Evolutionary conservation across 2,329 filamentous ascomycete species (phyloP).

Genomic region (Penicillium olsonii): DNA sequence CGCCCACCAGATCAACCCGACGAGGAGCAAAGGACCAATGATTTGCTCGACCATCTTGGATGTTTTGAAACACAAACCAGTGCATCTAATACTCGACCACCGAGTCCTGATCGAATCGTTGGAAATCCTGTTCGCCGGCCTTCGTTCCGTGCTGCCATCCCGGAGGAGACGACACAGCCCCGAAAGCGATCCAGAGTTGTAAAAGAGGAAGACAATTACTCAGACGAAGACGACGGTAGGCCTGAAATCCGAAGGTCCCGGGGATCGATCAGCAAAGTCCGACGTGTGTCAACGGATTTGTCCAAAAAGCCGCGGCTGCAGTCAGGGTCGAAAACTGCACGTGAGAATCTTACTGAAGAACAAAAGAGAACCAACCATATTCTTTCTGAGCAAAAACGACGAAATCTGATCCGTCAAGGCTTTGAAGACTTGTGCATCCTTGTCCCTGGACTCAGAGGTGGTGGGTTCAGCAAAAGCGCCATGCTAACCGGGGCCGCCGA

Average conservation of each 20-base stretch:
- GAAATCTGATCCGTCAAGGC: conserved; percentile 77
- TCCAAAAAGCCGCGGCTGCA: conserved; percentile 38
- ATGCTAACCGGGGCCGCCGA: conserved; percentile 74
- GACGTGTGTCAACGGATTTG: conserved; percentile 37
- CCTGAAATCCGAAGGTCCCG: conserved; percentile 53
- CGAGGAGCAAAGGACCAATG: conserved; percentile 57
- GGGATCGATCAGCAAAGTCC: conserved; percentile 39
- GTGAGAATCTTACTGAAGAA: conserved; percentile 71
- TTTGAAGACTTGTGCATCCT: conserved; percentile 78
- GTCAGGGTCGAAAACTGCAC: conserved; percentile 31
- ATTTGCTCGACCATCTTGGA: conserved; percentile 58
- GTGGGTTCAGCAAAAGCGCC: conserved; percentile 80
- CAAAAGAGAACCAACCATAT: conserved; percentile 88
- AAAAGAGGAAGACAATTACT: conserved; percentile 43
- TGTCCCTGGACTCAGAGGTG: conserved; percentile 72
- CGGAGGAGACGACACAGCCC: conserved; percentile 29
- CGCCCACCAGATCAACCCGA: conserved; percentile 60
- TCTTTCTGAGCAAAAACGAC: conserved; percentile 80
- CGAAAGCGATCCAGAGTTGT: conserved; percentile 35
- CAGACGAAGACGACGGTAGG: conserved; percentile 35
- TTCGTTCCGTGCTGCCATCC: conserved; percentile 8
- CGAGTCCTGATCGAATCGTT: conserved; percentile 52
- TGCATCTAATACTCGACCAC: conserved; percentile 59
- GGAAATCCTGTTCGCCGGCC: conserved; percentile 10
- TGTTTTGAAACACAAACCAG: conserved; percentile 61